phyloP scores from a whole-genome alignment of 2,329 filamentous ascomycete species.

The Hymenoscyphus albidus region DNA sequence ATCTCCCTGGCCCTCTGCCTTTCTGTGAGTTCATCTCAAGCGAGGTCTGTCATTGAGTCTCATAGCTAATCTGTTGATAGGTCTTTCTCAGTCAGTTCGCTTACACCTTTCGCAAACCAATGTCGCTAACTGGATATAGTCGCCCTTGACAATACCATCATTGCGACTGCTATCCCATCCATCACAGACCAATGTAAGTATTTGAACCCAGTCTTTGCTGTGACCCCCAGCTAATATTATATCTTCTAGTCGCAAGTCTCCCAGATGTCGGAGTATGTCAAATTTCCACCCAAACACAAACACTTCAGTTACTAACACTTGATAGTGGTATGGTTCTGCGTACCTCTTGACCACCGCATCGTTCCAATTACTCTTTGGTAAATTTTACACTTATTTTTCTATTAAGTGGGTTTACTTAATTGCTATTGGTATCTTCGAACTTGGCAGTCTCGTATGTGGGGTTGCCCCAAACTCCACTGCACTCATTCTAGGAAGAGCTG shows the following conservation, averaged over 20 bases:
- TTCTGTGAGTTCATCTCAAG: slow-evolving; percentile 19
- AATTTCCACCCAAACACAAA: background rate
- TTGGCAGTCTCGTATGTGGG: slow-evolving; percentile 33
- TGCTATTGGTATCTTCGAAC: slow-evolving; percentile 35
- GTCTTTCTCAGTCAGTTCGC: slow-evolving; percentile 24
- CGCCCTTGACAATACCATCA: slow-evolving; percentile 33
- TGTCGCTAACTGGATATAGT: slow-evolving; percentile 1
- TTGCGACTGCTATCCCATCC: slow-evolving; percentile 38
- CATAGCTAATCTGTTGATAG: background rate
- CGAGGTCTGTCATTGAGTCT: background rate
- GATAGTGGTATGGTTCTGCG: slow-evolving; percentile 34
- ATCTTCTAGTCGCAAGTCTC: slow-evolving; percentile 29
- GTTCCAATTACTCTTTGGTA: slow-evolving; percentile 31
- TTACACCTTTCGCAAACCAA: background rate
- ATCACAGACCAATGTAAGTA: slow-evolving; percentile 34
- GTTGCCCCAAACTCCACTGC: slow-evolving; percentile 34
- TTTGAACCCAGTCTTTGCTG: no score
- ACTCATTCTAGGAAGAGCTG: slow-evolving; percentile 36
- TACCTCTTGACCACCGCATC: slow-evolving; percentile 38
- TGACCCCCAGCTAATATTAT: no score
- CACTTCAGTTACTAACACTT: background rate
- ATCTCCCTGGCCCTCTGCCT: slow-evolving; percentile 31
- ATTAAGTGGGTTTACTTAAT: slow-evolving; percentile 33
- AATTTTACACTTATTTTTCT: slow-evolving; percentile 34
- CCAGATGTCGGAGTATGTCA: slow-evolving; percentile 34